Base-by-base conservation (phyloP, 768 basidiomycete species). In the Pisolithus tinctorius region DNA sequence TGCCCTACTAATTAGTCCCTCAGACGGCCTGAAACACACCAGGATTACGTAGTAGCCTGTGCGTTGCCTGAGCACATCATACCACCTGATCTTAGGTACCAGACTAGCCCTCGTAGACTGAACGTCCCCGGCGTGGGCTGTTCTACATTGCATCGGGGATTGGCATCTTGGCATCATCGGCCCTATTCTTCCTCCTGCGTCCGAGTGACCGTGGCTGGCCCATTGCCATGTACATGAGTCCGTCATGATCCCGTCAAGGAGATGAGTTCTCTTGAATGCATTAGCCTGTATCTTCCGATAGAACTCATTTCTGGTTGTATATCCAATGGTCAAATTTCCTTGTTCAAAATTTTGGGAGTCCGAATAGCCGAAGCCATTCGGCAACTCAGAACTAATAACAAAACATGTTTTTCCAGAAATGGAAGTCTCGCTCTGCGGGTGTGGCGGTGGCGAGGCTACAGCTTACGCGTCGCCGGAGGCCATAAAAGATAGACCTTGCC, bases 391-490 rank as follows among this genome's bases (percentile, higher is more conserved):
- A 40, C 25, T 26, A 26, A 31, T 26, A 29, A 20, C 23, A 25
- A 36, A 14, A 25, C 20, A 20, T 11, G 25, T 26, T 43, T 23
- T 26, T 13, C 31, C 46, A 30, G 4, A 53, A 37, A 48, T 29
- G 45, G 31, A 47, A 29, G 40, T 10, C 43, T 23, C 36, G 39
- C 29, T 31, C 49, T 44, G 38, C 31, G 13, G 27, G 4, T 26
- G 63, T 62, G 65, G 65, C 60, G 56, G 58, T 63, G 62, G 54
- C 23, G 1, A 14, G 48, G 39, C 26, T 23, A 34, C 17, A 14
- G 31, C 44, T 45, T 58, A 66, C 66, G 66, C 64, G 66, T 66
- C 66, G 50, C 64, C 60, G 63, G 65, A 63, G 47, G 17, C 54
- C 55, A 55, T 68, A 59, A 64, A 66, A 62, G 54, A 54, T 44